phyloP scores from a whole-genome alignment of 371 early-diverging fungal genomes.

The Mortierella sp. region DNA sequence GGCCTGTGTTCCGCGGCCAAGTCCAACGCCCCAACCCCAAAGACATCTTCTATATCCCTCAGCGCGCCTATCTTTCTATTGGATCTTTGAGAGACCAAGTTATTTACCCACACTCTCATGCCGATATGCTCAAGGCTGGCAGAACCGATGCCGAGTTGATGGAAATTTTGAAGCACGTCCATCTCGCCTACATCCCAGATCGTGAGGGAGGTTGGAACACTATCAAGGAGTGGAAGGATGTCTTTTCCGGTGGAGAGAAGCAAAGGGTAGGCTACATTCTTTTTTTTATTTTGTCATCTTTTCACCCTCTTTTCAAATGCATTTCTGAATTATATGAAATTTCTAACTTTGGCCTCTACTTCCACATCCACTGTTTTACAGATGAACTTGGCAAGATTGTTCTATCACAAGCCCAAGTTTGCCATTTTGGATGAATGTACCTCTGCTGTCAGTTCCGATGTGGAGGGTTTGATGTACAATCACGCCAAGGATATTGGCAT shows the following conservation, averaged over 20 bases:
- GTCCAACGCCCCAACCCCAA: conserved; percentile 72
- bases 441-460: conserved; percentile 88
- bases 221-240: conserved; percentile 92
- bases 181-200: conserved; percentile 79
- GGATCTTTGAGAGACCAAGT: conserved; percentile 91
- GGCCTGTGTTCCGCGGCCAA: conserved; percentile 88
- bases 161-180: conserved; percentile 77
- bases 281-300: background rate
- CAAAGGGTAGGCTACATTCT: conserved; percentile 73
- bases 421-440: conserved; percentile 87
- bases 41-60: conserved; percentile 90
- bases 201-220: conserved; percentile 93
- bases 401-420: conserved; percentile 89
- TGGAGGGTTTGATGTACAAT: conserved; percentile 91
- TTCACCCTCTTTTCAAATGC: background rate
- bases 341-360: background rate
- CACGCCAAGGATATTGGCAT: conserved; percentile 89
- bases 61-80: conserved; percentile 88
- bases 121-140: conserved; percentile 79
- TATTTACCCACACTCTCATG: conserved; percentile 89
- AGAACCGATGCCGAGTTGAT: conserved; percentile 84
- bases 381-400: conserved; percentile 80
- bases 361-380: conserved; percentile 29
- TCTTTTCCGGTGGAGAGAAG: conserved; percentile 93
- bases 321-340: background rate